These are phyloP conservation scores for Trichoderma aggressivum DNA, from an alignment of 2,329 filamentous ascomycete genomes.

Conservation along the genomic window DNA sequence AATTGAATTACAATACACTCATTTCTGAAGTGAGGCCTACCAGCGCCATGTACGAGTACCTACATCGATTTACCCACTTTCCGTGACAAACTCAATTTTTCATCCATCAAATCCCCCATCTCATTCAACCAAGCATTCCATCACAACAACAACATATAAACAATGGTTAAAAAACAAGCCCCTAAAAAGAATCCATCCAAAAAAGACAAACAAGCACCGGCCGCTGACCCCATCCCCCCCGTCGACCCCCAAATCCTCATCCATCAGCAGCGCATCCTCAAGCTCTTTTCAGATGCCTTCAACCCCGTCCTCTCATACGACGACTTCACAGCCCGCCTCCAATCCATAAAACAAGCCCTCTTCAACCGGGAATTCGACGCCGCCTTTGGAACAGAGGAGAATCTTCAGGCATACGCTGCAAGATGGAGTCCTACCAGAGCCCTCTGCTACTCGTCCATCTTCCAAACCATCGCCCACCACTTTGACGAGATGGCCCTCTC, in stretches of 20 bases:
- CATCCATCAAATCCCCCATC: neutral
- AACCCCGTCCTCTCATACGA: constrained; percentile 44
- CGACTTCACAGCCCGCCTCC: constrained; percentile 57
- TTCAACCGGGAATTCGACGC: constrained; percentile 79
- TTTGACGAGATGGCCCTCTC: constrained; percentile 29
- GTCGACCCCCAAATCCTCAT: constrained; percentile 22
- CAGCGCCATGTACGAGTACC: neutral
- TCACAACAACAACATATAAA: neutral
- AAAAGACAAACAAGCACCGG: neutral
- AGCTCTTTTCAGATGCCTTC: constrained; percentile 70
- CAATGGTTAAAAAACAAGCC: neutral
- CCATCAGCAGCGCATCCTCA: constrained; percentile 65
- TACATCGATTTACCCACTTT: neutral
- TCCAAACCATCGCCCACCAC: constrained; percentile 39
- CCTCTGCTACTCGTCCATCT: constrained; percentile 69
- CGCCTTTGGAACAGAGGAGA: constrained; percentile 70
- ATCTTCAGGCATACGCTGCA: constrained; percentile 78
- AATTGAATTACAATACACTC: neutral
- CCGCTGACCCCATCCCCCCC: neutral
- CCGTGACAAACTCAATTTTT: neutral
- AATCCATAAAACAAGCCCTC: constrained; percentile 80
- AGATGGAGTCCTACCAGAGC: constrained; percentile 88
- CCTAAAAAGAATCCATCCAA: neutral
- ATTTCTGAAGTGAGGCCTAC: neutral
- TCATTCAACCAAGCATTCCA: neutral